phyloP scores from a whole-genome alignment of 225 moss, liverwort and hornwort genomes.

The Straminergon stramineum region DNA sequence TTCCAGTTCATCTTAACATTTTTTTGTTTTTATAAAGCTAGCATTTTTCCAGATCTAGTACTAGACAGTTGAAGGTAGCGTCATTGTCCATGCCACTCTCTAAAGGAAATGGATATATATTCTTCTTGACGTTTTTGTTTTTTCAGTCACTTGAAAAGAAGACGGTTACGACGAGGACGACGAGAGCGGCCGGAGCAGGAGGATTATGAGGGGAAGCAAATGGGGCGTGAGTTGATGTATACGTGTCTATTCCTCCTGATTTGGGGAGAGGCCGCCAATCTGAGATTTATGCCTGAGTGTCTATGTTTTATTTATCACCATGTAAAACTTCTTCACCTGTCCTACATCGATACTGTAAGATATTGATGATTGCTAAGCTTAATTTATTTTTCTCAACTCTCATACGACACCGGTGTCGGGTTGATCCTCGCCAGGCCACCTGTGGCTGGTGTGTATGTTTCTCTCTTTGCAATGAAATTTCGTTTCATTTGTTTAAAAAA shows the following conservation, averaged over 20 bases:
- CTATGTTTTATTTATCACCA: constrained; percentile 92
- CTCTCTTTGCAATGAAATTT: no score
- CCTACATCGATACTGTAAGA: background rate
- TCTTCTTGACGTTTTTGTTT: background rate
- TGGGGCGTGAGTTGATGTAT: constrained; percentile 71
- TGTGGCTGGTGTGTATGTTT: no score
- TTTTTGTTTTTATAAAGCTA: background rate
- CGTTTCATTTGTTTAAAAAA: no score
- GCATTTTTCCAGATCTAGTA: background rate
- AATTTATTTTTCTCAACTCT: background rate
- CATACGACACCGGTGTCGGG: background rate
- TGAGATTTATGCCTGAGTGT: constrained; percentile 98
- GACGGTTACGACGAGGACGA: constrained; percentile 5
- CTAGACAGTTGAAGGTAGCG: background rate
- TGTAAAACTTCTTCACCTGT: constrained; percentile 31
- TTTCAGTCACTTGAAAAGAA: constrained; percentile 19
- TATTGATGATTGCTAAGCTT: background rate
- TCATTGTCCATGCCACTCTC: background rate
- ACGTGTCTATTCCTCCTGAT: constrained; percentile 85
- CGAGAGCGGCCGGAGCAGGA: background rate
- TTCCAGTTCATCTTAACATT: background rate
- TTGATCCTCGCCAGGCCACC: no score
- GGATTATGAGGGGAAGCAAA: background rate
- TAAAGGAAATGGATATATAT: background rate
- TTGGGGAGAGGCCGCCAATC: constrained; percentile 95